Percentiles rank a stretch among this genome's conserved stretches.
Conservation (phyloP, 1,284 basidiomycete genomes). For the Porodaedalea pini region DNA sequence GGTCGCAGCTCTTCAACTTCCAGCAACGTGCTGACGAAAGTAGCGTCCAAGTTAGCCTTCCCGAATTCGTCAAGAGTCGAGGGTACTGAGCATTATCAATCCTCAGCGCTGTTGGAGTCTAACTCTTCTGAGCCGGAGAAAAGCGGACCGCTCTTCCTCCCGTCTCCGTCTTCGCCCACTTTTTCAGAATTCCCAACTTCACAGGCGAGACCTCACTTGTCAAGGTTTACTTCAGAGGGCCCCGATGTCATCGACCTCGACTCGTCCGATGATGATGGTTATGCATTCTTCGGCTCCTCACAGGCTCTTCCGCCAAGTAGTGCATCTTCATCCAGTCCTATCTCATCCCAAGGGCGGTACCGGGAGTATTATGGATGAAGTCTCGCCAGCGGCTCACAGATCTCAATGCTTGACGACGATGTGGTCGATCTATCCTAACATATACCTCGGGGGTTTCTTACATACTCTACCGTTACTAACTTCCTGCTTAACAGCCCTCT, state of each 20-base stretch:
- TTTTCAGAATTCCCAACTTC: not conserved
- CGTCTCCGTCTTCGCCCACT: constrained; percentile 4
- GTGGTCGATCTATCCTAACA: too few relatives aligned
- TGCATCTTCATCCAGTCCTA: not conserved
- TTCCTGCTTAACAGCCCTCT: too few relatives aligned
- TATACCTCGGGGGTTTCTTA: too few relatives aligned
- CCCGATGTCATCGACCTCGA: not conserved
- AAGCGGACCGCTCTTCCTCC: constrained; percentile 2
- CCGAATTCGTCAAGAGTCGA: too few relatives aligned
- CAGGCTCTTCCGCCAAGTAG: not conserved
- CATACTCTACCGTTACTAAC: too few relatives aligned
- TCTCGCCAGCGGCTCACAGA: not conserved
- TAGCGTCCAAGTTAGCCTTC: too few relatives aligned
- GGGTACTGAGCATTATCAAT: too few relatives aligned
- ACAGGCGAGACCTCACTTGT: not conserved
- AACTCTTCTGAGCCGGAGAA: not conserved
- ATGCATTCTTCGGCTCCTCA: not conserved
- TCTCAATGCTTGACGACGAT: not conserved
- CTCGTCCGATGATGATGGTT: constrained; percentile 3
- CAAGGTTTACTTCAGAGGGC: too few relatives aligned
- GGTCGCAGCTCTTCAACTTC: too few relatives aligned
- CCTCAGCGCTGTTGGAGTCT: too few relatives aligned
- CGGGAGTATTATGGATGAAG: not conserved
- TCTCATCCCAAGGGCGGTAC: not conserved
- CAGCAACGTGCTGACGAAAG: too few relatives aligned